phyloP scores from a whole-genome alignment of 1,284 basidiomycete species.

The Ustilago sp. region DNA sequence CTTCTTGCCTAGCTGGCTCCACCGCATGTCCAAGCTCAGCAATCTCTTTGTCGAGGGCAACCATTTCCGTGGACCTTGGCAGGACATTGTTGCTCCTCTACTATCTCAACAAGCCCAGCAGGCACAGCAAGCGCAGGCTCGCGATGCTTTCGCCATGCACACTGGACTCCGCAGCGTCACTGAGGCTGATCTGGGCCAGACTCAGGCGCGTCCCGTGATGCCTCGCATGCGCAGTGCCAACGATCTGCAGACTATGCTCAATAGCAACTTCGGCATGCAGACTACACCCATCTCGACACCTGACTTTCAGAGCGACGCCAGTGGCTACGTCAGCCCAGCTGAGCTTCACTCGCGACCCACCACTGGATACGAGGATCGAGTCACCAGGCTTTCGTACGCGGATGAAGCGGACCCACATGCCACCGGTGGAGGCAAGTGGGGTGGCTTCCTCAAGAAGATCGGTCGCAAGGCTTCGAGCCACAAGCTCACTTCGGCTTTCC shows the following conservation, averaged over 20 bases:
- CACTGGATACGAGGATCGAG: slow-evolving; percentile 22
- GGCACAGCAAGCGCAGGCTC: slow-evolving; percentile 1
- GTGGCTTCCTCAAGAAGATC: slow-evolving; percentile 51
- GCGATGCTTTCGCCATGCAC: neutral
- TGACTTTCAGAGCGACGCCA: slow-evolving; percentile 25
- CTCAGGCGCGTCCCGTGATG: slow-evolving; percentile 22
- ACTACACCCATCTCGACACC: slow-evolving; percentile 22
- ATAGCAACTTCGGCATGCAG: slow-evolving; percentile 8
- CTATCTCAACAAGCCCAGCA: slow-evolving; percentile 20
- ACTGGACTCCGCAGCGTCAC: slow-evolving; percentile 13
- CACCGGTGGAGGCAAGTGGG: slow-evolving; percentile 40
- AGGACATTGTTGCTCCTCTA: slow-evolving; percentile 76
- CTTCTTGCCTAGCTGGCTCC: slow-evolving; percentile 92
- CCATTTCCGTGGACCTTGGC: slow-evolving; percentile 91
- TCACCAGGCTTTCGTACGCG: slow-evolving; percentile 1
- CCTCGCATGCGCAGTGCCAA: slow-evolving; percentile 45
- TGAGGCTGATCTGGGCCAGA: neutral
- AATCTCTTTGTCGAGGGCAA: slow-evolving; percentile 91
- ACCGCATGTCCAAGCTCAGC: slow-evolving; percentile 83
- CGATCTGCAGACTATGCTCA: slow-evolving; percentile 34
- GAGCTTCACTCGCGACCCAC: slow-evolving; percentile 14
- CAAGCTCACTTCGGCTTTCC: slow-evolving; percentile 19
- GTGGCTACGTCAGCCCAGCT: slow-evolving; percentile 24
- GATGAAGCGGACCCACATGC: slow-evolving; percentile 23
- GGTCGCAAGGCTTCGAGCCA: slow-evolving; percentile 50